Conservation (phyloP, 1,284 basidiomycete genomes). For the Ceratobasidium sp. region DNA sequence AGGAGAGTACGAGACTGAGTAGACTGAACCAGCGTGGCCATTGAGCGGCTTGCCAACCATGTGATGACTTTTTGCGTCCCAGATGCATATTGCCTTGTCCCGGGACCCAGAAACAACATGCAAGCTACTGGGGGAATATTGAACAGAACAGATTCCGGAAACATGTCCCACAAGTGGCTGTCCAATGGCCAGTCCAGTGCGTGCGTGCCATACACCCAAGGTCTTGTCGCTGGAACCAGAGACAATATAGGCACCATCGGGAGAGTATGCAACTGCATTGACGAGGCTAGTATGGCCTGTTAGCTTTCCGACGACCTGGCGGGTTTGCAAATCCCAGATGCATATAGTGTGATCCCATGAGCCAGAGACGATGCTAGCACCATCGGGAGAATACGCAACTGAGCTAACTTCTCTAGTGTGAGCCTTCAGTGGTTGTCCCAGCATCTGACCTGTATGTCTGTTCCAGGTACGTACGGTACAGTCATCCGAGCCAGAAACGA, state of each 20-base stretch:
- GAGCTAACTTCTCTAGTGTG: not conserved
- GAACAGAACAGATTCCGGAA: not conserved
- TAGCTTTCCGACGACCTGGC: not conserved
- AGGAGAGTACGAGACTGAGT: not conserved
- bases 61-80: not conserved
- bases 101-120: not conserved
- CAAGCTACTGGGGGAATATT: not conserved
- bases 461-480: conserved; percentile 16
- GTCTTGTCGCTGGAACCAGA: too few relatives aligned
- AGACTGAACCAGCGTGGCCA: not conserved
- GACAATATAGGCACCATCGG: too few relatives aligned
- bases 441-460: not conserved
- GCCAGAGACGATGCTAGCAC: conserved; percentile 6
- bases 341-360: conserved; percentile 15
- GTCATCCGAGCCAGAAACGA: conserved; percentile 27
- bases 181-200: too few relatives aligned
- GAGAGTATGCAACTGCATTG: not conserved
- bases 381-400: conserved; percentile 9
- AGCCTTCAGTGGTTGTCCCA: not conserved
- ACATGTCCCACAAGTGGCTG: not conserved
- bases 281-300: not conserved
- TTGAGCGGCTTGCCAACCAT: not conserved
- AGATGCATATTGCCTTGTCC: not conserved
- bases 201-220: too few relatives aligned
- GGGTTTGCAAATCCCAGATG: conserved; percentile 4